Base-by-base conservation (phyloP, 257 asterid species). In the Nicotiana obtusifolia region DNA sequence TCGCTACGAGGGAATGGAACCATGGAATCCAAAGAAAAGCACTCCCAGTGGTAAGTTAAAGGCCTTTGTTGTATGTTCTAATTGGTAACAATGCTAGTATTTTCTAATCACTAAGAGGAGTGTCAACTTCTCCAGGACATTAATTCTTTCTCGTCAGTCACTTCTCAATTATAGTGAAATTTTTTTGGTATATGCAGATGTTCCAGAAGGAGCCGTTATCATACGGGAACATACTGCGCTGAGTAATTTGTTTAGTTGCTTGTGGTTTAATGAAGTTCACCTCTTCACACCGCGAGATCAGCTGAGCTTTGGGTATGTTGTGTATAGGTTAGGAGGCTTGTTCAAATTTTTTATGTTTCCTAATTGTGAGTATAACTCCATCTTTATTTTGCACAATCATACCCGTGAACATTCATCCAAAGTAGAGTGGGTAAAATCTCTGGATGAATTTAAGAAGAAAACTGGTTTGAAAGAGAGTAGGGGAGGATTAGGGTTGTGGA, bases 141-240 rank as follows among this genome's bases (percentile, higher is more conserved):
- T 7, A 73, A 22, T 47, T 44, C 8, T 44, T 47, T 44, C 78
- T 22, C 8, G 20, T 47, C 7, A 47, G 37, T 22, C 57, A 7
- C 11, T 73, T 22, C 37, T 73, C 60, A 73, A 14, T 44, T 44
- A 47, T 22, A 47, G n/a, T 82, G 79, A 47, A 14, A 73, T 22
- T 1, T 73, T 20, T 44, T 49, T 57, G 26, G 35, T 61, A 64
- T 64, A 54, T 83, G 88, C 93, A 96, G 99, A 94, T 89, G 97
- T 96, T 83, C 98, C 98, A 33, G 99, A 96, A 93, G 99, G 99
- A 82, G 99, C 98, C 4, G 83, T 94, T 86, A 96, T 96, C 87
- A 87, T 96, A 41, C 95, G 99, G 2, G 98, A 96, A 81, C 98
- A 96, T 60, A 92, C 98, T 15, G 86, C 92, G 3, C 35, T 93